Base-by-base conservation (phyloP, 2,329 filamentous ascomycete species). In the Fusarium veterinarium region DNA sequence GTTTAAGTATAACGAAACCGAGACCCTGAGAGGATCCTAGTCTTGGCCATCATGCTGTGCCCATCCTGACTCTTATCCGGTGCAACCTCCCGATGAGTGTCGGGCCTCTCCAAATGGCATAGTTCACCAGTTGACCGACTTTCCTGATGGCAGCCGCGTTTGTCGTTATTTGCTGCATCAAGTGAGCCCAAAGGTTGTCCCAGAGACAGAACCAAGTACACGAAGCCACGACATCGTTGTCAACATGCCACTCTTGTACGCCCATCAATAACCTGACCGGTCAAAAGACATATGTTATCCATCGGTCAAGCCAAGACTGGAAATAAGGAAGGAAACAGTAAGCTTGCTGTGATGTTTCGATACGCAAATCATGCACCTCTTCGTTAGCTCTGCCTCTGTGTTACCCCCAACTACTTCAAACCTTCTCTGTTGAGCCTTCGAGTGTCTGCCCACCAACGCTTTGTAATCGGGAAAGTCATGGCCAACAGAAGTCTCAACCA, bases 201-300 rank as follows among this genome's bases (percentile, higher is more conserved):
- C 48, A 46, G 55, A 67, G 69, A 57, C 55, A 67, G 64, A 49
- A 44, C 60, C 51, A 73, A 63, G 57, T 65, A 69, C 58, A 46
- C 42, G 51, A 65, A 45, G 67, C 69, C 59, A 64, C 61, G 58
- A 55, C 60, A 64, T 56, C 33, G 38, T 38, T 58, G 45, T 60
- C 57, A 46, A 64, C 51, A 63, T 73, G 41, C 58, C 59, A 67
- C 60, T 57, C 64, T 60, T 72, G 69, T 73, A 53, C 62, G 31
- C 72, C 69, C 63, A 67, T 66, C 33, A 20, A 41, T 33, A 69
- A 58, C 46, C 42, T 58, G 62, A 75, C 72, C 74, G 72, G 72
- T 75, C 72, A 76, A 76, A 59, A 41, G 35, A 38, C 42, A 51
- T 44, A 35, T 52, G 33, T 45, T 58, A 40, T 40, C 33, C 38